Percentiles rank a stretch among this genome's conserved stretches.
phyloP scores from a whole-genome alignment of 495 filamentous ascomycete species.

The Penicillium ochrochloron region DNA sequence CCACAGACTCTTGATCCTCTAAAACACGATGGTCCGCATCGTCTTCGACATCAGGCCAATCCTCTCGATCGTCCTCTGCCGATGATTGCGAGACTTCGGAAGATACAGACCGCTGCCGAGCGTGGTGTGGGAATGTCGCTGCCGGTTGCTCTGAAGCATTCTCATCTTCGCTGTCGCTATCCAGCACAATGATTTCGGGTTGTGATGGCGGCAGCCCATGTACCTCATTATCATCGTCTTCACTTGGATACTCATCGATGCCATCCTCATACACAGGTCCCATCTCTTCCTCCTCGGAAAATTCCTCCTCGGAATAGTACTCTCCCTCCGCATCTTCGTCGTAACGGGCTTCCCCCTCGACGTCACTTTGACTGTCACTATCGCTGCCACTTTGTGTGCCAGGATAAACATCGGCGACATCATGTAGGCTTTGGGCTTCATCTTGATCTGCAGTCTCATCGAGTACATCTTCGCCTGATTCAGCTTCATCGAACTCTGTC shows the following conservation, averaged over 20 bases:
- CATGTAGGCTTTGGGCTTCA: background rate
- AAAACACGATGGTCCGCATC: slow-evolving; percentile 9
- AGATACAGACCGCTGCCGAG: background rate
- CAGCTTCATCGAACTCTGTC: background rate
- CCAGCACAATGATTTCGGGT: slow-evolving; percentile 47
- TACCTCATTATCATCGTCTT: slow-evolving; percentile 16
- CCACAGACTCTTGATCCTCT: slow-evolving; percentile 13
- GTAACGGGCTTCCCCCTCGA: slow-evolving; percentile 10
- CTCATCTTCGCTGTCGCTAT: slow-evolving; percentile 52
- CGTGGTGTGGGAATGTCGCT: background rate
- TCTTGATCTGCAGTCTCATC: background rate
- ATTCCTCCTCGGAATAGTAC: slow-evolving; percentile 16
- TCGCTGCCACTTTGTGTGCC: background rate
- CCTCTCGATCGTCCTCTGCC: slow-evolving; percentile 2
- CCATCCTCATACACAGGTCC: slow-evolving; percentile 13
- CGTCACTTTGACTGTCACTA: slow-evolving; percentile 4
- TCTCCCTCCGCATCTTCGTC: slow-evolving; percentile 22
- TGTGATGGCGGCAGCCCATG: slow-evolving; percentile 17
- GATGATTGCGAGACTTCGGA: background rate
- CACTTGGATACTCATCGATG: slow-evolving; percentile 3
- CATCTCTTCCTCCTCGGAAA: slow-evolving; percentile 29
- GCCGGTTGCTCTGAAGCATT: slow-evolving; percentile 19
- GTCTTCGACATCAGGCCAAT: slow-evolving; percentile 8
- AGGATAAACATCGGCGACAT: background rate
- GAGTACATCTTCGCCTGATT: background rate